These are phyloP conservation scores for Lindgomyces ingoldianus DNA, from an alignment of 495 filamentous ascomycete genomes.

Conservation along the genomic window DNA sequence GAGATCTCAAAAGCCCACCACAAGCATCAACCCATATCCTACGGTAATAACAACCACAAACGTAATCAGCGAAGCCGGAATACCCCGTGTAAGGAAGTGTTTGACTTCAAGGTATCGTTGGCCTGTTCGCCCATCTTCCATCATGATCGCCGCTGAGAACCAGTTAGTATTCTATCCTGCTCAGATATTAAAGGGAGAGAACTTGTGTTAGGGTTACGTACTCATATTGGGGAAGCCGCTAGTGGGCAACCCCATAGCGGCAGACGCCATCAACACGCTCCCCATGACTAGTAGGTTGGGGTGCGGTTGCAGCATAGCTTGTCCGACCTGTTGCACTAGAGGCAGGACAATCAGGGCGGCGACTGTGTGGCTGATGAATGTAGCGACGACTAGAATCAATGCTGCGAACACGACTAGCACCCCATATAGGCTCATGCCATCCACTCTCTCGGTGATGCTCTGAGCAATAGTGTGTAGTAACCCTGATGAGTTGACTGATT, in stretches of 20 bases:
- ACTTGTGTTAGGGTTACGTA: constrained; percentile 52
- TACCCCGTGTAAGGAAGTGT: constrained; percentile 89
- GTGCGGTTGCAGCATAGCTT: constrained; percentile 81
- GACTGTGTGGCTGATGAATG: constrained; percentile 97
- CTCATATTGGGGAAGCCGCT: constrained; percentile 99
- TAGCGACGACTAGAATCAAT: constrained; percentile 89
- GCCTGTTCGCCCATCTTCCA: constrained; percentile 88
- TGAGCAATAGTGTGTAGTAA: constrained; percentile 86
- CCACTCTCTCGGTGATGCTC: constrained; percentile 69
- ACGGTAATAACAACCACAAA: constrained; percentile 79
- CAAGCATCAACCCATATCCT: constrained; percentile 84
- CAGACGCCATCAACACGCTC: constrained; percentile 66
- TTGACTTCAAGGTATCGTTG: constrained; percentile 88
- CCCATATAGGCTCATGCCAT: constrained; percentile 80
- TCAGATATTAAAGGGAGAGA: constrained; percentile 5
- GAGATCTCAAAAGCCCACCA: constrained; percentile 70
- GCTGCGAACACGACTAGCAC: constrained; percentile 82
- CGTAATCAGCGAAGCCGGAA: constrained; percentile 79
- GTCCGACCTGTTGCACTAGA: constrained; percentile 81
- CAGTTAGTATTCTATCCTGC: not conserved
- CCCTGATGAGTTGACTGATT: constrained; percentile 90
- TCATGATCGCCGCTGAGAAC: constrained; percentile 89
- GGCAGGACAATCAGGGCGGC: constrained; percentile 94
- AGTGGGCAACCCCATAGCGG: constrained; percentile 88
- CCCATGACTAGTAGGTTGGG: constrained; percentile 94